Conservation (phyloP, 495 filamentous ascomycete genomes). For the Zalerion maritima region DNA sequence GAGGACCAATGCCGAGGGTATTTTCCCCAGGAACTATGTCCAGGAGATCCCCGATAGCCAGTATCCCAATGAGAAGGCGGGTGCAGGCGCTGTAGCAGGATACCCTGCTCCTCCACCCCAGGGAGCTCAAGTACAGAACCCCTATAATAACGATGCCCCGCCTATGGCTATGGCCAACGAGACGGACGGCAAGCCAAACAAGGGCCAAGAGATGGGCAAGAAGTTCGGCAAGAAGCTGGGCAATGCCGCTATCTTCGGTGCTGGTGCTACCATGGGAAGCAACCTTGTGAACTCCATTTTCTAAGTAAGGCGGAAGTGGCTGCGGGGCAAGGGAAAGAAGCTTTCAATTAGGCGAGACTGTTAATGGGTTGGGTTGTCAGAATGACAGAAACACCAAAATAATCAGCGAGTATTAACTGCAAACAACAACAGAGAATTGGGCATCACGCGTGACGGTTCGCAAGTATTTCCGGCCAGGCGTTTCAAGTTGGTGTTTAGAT, state of each 20-base stretch:
- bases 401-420: too few species aligned
- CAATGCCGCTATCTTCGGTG: conserved; percentile 64
- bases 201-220: conserved; percentile 44
- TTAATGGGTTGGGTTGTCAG: too few species aligned
- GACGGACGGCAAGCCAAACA: conserved; percentile 20
- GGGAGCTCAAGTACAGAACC: conserved; percentile 16
- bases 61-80: conserved; percentile 17
- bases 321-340: too few species aligned
- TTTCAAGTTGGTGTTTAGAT: too few species aligned
- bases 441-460: too few species aligned
- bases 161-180: conserved; percentile 32
- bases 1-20: conserved; percentile 68
- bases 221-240: conserved; percentile 70
- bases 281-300: conserved; percentile 92
- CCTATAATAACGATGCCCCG: conserved; percentile 35
- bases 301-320: too few species aligned
- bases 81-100: too few species aligned
- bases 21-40: conserved; percentile 88
- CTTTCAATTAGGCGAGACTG: too few species aligned
- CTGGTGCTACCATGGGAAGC: conserved; percentile 77
- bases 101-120: too few species aligned
- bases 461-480: too few species aligned
- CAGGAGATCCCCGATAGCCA: conserved; percentile 31
- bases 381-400: too few species aligned
- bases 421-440: too few species aligned